Evolutionary conservation across 2,329 filamentous ascomycete species (phyloP), one percentile per base, ranked within the genome.

Genomic region (Rosellinia necatrix): DNA sequence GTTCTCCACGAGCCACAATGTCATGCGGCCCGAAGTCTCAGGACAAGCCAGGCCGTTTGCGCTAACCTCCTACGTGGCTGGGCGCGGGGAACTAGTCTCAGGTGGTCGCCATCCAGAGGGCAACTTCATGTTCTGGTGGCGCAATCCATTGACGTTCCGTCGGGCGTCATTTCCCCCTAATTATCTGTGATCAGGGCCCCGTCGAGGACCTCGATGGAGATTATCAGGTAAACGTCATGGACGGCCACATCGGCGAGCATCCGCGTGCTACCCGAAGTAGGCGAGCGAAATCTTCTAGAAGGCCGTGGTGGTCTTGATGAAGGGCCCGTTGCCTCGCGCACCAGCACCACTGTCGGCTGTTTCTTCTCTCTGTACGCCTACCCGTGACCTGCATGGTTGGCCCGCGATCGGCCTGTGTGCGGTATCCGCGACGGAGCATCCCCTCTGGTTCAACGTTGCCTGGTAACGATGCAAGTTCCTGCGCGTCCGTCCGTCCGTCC

Each of bases 251-350:
- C 38, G 27, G 37, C n/a, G 21, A 40, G 32, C 10, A 40, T 38
- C 52, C n/a, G 21, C 27, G 42, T 56, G 43, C n/a, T 6, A 49
- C 52, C 8, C 27, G n/a, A 7, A 29, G 10, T 12, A 22, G 24
- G n/a, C 21, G 17, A 34, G 25, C 21, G 25, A 52, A 44, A 44
- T 5, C 21, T 52, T 51, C 46, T 43, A 40, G 53, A 55, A 35
- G 44, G 13, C 15, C 15, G n/a, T 24, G 13, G n/a, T n/a, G 10
- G 3, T 10, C n/a, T 44, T 6, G 2, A 6, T 24, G 5, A 10
- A 9, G 19, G 30, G 41, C 15, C 13, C 17, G 19, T 27, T 13
- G n/a, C 3, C 7, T 38, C 30, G 15, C 5, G n/a, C n/a, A n/a
- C n/a, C n/a, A n/a, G 19, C 17, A 32, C 49, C 32, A 29, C 19